phyloP scores from a whole-genome alignment of 2,329 filamentous ascomycete genomes.

The Gnomoniopsis smithogilvyi region DNA sequence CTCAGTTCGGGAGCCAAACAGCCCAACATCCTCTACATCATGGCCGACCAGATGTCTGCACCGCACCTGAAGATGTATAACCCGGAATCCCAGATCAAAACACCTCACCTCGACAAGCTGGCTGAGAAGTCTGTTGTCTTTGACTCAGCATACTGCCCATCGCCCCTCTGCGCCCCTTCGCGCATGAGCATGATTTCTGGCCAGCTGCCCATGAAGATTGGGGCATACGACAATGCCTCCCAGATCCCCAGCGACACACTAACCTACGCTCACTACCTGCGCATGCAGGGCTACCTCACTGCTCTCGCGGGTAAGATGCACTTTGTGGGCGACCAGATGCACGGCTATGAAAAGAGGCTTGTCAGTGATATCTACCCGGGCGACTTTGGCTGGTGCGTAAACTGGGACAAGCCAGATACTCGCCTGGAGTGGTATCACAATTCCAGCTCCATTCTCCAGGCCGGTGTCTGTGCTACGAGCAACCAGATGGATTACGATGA shows the following conservation, averaged over 20 bases:
- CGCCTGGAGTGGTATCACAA: slow-evolving; percentile 96
- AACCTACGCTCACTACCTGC: slow-evolving; percentile 90
- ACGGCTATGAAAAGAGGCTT: slow-evolving; percentile 87
- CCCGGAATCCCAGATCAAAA: slow-evolving; percentile 82
- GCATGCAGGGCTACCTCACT: slow-evolving; percentile 82
- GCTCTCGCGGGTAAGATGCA: slow-evolving; percentile 95
- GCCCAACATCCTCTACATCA: slow-evolving; percentile 87
- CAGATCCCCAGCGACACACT: slow-evolving; percentile 81
- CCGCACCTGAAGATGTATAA: slow-evolving; percentile 93
- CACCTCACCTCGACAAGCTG: slow-evolving; percentile 81
- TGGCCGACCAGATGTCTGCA: slow-evolving; percentile 93
- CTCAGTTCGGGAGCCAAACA: slow-evolving; percentile 14
- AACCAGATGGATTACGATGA: slow-evolving; percentile 97
- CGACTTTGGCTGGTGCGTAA: slow-evolving; percentile 91
- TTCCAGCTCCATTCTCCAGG: slow-evolving; percentile 87
- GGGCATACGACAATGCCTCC: slow-evolving; percentile 86
- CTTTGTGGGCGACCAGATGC: slow-evolving; percentile 91
- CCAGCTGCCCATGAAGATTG: slow-evolving; percentile 86
- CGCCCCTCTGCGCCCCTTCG: slow-evolving; percentile 86
- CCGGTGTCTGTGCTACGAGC: slow-evolving; percentile 81
- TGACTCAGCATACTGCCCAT: slow-evolving; percentile 91
- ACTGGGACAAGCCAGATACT: slow-evolving; percentile 87
- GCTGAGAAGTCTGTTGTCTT: slow-evolving; percentile 83
- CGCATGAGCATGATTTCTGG: slow-evolving; percentile 94
- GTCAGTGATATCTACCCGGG: slow-evolving; percentile 96